phyloP scores from a whole-genome alignment of 1,139 yeast species.

The Pichia sp. region DNA sequence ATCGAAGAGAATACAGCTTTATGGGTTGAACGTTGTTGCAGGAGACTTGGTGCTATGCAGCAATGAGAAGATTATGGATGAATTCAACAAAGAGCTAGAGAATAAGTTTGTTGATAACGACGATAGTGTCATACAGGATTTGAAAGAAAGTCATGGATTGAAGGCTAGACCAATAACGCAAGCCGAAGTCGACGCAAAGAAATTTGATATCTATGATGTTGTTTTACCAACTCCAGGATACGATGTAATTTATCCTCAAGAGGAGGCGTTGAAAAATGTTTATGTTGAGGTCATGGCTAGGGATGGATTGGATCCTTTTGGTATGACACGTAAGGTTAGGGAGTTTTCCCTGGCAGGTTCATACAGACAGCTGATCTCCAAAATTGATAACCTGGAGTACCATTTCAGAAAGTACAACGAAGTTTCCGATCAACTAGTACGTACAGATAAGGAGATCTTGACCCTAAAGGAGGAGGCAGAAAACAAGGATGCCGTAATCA shows the following conservation, averaged over 20 bases:
- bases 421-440: constrained; percentile 64
- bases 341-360: constrained; percentile 93
- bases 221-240: constrained; percentile 95
- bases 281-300: constrained; percentile 72
- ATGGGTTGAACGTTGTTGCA: constrained; percentile 63
- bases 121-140: constrained; percentile 60
- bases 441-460: constrained; percentile 76
- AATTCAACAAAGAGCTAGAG: constrained; percentile 20
- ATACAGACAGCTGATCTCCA: constrained; percentile 69
- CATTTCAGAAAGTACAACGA: constrained; percentile 57
- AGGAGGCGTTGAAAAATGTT: constrained; percentile 53
- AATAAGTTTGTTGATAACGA: constrained; percentile 29
- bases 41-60: constrained; percentile 72
- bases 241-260: constrained; percentile 77
- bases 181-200: constrained; percentile 60
- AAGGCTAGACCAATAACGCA: constrained; percentile 69
- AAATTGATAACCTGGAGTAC: constrained; percentile 64
- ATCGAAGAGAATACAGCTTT: constrained; percentile 66
- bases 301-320: constrained; percentile 78
- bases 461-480: constrained; percentile 32
- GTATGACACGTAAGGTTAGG: constrained; percentile 78
- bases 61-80: constrained; percentile 27
- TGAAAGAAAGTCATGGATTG: constrained; percentile 47
- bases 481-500: constrained; percentile 22
- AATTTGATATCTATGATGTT: constrained; percentile 71